Base-by-base conservation (phyloP, 495 filamentous ascomycete genomes). In the Penicillium simplicissimum region DNA sequence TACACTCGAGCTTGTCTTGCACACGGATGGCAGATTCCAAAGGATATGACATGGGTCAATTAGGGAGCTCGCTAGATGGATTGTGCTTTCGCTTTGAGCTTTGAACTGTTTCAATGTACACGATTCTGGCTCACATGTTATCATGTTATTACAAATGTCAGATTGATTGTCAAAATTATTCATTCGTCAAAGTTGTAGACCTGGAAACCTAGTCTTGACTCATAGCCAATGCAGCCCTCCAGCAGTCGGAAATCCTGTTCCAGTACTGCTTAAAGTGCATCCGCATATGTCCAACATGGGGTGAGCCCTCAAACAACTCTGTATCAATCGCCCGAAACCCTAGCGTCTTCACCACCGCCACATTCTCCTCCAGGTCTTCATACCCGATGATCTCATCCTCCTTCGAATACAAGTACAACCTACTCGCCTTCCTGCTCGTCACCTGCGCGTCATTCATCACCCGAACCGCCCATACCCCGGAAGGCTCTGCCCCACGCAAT, bases 1-100 rank as follows among this genome's bases (percentile, higher is more conserved):
- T 96, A 87, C 64, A 74, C 76, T 11, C 79, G 93, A 35, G 89
- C 90, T 38, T 90, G 88, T 52, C 55, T 56, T 0, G 43, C 68
- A 17, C 93, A 96, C 77, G 90, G 90, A 19, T 80, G 78, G 78
- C 43, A 59, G 35, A 53, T 80, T 11, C 74, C 76, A 0, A 64
- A 69, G 9, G 67, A 74, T 52, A 54, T 78, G 14, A 7, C 66
- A 17, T 17, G 57, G 6, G 54, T 78, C 48, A 56, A 60, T 10
- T 73, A 67, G 70, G 52, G 43, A 59, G 40, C 28, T 31, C 28
- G 28, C 6, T 31, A 31, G 45, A n/a, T 31, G 42, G 7, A n/a
- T 25, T 47, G 4, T 23, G 21, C 28, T 31, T 31, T 31, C 28
- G 28, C 28, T 31, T 5, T 31, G 28, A 31, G 6, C 28, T 31